These are phyloP conservation scores for Penicillium sp. DNA, from an alignment of 2,329 filamentous ascomycete species.

Conservation along the genomic window DNA sequence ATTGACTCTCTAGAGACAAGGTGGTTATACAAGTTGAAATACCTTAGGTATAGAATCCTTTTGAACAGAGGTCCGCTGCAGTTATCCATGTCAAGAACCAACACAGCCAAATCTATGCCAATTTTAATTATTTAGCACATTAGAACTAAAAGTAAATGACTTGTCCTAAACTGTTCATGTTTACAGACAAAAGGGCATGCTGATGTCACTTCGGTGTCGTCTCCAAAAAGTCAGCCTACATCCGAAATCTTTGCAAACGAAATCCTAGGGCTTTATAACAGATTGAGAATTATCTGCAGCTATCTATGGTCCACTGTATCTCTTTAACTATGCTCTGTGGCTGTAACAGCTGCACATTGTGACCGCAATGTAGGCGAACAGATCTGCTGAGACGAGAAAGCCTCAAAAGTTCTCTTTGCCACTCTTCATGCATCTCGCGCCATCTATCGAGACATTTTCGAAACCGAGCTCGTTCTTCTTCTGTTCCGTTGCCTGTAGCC, in stretches of 20 bases:
- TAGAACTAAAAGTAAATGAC: no score
- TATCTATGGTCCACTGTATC: slow-evolving; percentile 12
- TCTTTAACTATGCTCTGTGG: slow-evolving; percentile 14
- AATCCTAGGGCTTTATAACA: slow-evolving; percentile 1
- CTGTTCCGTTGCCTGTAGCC: slow-evolving; percentile 16
- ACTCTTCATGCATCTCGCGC: slow-evolving; percentile 12
- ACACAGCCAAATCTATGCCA: background rate
- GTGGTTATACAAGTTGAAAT: no score
- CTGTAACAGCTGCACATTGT: slow-evolving; percentile 16
- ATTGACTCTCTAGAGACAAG: background rate
- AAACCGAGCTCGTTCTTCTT: slow-evolving; percentile 14
- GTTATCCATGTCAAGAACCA: background rate
- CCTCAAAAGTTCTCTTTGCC: slow-evolving; percentile 14
- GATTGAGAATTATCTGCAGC: slow-evolving; percentile 5
- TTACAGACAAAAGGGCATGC: no score
- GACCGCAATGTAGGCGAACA: slow-evolving; percentile 9
- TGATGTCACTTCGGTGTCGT: slow-evolving; percentile 1
- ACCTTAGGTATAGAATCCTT: background rate
- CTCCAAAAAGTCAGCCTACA: background rate
- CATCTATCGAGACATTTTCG: slow-evolving; percentile 11
- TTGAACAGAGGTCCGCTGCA: background rate
- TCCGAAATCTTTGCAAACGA: background rate
- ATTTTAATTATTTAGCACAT: background rate
- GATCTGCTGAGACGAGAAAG: slow-evolving; percentile 13
- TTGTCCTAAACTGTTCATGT: background rate